A percentile compares a stretch with the other conserved stretches of the same genome.
Conservation (phyloP, 169 alveolate genomes). For the Plasmodium falciparum region DNA sequence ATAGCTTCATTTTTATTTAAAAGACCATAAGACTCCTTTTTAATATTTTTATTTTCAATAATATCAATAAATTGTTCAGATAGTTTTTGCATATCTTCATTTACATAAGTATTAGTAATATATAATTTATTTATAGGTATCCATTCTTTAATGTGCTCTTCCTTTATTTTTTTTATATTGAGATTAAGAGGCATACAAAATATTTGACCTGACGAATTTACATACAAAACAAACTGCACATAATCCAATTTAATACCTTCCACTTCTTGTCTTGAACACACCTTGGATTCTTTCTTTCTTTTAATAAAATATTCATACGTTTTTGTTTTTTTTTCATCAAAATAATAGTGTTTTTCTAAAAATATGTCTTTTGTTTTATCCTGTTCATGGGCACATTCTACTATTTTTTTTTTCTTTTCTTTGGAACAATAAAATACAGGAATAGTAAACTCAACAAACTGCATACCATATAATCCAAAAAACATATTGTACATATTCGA, state of each 20-base stretch:
- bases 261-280: conserved; percentile 48
- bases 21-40: neutral
- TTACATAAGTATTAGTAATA: conserved; percentile 25
- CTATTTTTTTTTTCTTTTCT: neutral
- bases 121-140: conserved; percentile 58
- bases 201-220: conserved; percentile 46
- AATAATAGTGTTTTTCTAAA: conserved; percentile 46
- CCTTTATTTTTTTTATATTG: conserved; percentile 9
- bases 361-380: neutral
- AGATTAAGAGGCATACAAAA: conserved; percentile 65
- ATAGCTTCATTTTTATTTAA: neutral
- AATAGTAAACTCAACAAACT: conserved; percentile 20
- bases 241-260: conserved; percentile 44
- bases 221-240: conserved; percentile 49
- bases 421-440: conserved; percentile 50
- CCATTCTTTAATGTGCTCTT: conserved; percentile 15
- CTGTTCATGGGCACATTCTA: neutral
- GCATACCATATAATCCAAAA: conserved; percentile 68
- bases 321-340: conserved; percentile 34
- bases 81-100: conserved; percentile 10
- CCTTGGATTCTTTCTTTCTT: conserved; percentile 7
- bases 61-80: conserved; percentile 11
- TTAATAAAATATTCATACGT: conserved; percentile 37
- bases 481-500: conserved; percentile 67
- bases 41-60: conserved; percentile 17